phyloP scores from a whole-genome alignment of 148 eudicot genomes.

The Fagopyrum tataricum region DNA sequence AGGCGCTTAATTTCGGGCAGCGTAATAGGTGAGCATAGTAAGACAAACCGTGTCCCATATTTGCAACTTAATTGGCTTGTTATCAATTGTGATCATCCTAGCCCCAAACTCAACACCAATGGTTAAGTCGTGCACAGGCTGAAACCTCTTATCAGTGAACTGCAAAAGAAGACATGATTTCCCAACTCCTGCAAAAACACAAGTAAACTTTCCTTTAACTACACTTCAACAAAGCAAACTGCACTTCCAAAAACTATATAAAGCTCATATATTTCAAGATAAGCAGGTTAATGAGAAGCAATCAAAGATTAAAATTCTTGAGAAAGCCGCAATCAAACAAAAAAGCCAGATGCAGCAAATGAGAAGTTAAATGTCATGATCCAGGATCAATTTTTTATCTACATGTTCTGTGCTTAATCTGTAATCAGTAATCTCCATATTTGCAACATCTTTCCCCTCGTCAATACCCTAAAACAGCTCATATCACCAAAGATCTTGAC shows the following conservation, averaged over 20 bases:
- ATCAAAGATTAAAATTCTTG: background rate
- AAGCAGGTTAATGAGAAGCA: background rate
- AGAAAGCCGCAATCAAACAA: background rate
- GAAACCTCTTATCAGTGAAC: constrained; percentile 64
- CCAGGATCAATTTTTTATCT: background rate
- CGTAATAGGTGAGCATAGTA: background rate
- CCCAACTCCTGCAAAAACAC: constrained; percentile 44
- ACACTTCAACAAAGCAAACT: background rate
- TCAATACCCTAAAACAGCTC: background rate
- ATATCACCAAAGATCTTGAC: background rate
- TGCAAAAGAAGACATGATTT: constrained; percentile 70
- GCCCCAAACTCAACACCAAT: constrained; percentile 75
- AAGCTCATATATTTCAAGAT: background rate
- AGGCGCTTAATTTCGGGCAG: background rate
- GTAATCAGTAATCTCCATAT: background rate
- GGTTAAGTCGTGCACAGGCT: constrained; percentile 66
- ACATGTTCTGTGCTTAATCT: background rate
- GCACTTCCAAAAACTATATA: background rate
- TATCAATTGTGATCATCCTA: constrained; percentile 57
- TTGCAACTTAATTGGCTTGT: constrained; percentile 63
- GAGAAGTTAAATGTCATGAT: background rate
- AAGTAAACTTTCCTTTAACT: background rate
- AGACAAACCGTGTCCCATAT: constrained; percentile 56
- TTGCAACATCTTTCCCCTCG: background rate
- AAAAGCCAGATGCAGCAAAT: background rate